Conservation (phyloP, 2,329 filamentous ascomycete genomes). For the Diaporthe vexans region DNA sequence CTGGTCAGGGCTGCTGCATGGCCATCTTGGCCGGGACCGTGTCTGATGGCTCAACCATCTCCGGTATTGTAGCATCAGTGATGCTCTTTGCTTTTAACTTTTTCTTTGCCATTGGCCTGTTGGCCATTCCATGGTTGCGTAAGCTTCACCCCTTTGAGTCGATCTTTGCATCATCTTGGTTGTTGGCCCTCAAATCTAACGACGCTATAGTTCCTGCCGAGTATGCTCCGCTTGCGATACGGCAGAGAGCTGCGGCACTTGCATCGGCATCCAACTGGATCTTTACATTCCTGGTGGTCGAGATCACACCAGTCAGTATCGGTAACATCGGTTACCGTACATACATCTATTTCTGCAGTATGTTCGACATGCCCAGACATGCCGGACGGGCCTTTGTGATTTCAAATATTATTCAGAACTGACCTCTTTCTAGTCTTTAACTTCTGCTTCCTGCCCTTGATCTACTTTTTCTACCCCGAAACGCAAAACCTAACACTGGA, state of each 20-base stretch:
- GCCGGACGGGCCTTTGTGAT: too few species aligned
- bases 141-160: not conserved
- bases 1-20: constrained; percentile 46
- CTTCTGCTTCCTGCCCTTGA: constrained; percentile 44
- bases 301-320: constrained; percentile 42
- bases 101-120: constrained; percentile 49
- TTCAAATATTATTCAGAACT: not conserved
- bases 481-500: constrained; percentile 49
- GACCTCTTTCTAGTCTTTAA: constrained; percentile 42
- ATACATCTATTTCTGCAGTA: constrained; percentile 36
- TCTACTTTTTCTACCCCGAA: constrained; percentile 51
- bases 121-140: constrained; percentile 48
- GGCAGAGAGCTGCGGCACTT: constrained; percentile 55
- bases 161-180: not conserved
- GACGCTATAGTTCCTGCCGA: constrained; percentile 55
- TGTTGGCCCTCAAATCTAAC: not conserved
- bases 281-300: constrained; percentile 45
- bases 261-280: constrained; percentile 53
- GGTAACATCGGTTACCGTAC: constrained; percentile 42
- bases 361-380: not conserved
- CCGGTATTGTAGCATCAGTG: constrained; percentile 47
- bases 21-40: constrained; percentile 47
- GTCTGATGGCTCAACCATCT: constrained; percentile 43
- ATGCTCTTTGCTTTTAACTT: constrained; percentile 48
- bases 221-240: constrained; percentile 57